Percentiles rank a stretch among this genome's conserved stretches.
Conservation (phyloP, 768 basidiomycete genomes). For the Cystobasidium onofrii region DNA sequence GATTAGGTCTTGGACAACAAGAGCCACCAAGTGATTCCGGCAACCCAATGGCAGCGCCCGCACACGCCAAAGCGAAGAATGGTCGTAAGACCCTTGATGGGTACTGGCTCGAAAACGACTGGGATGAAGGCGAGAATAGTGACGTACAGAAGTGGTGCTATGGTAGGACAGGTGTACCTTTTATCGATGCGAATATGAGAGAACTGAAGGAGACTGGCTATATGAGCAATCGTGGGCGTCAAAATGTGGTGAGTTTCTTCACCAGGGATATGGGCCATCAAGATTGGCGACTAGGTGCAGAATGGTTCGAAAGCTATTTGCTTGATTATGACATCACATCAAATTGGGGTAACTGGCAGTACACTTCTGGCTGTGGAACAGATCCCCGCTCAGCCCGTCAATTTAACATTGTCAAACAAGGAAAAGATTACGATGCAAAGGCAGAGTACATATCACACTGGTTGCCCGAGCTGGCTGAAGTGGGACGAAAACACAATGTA, state of each 20-base stretch:
- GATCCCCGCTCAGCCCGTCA: conserved; percentile 39
- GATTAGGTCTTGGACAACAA: conserved; percentile 5
- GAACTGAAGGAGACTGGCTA: conserved; percentile 46
- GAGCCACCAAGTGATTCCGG: conserved; percentile 2
- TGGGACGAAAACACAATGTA: not conserved
- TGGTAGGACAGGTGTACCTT: conserved; percentile 11
- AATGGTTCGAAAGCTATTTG: conserved; percentile 49
- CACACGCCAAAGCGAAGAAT: conserved; percentile 42
- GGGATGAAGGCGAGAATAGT: conserved; percentile 18
- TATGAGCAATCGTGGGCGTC: conserved; percentile 50
- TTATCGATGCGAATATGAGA: conserved; percentile 45
- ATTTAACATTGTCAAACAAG: conserved; percentile 42
- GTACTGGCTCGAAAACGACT: conserved; percentile 22
- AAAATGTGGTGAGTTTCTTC: conserved; percentile 50
- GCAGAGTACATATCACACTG: conserved; percentile 35
- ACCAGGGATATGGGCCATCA: conserved; percentile 47
- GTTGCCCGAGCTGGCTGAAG: conserved; percentile 36
- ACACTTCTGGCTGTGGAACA: conserved; percentile 35
- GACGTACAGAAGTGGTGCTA: conserved; percentile 17
- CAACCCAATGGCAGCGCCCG: not conserved
- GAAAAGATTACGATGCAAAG: conserved; percentile 36
- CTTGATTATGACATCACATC: conserved; percentile 44
- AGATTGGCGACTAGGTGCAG: conserved; percentile 51
- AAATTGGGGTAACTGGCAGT: conserved; percentile 39
- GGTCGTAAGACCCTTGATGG: conserved; percentile 41